Conservation (phyloP, 768 basidiomycete genomes). For the Boletus rubropictus region DNA sequence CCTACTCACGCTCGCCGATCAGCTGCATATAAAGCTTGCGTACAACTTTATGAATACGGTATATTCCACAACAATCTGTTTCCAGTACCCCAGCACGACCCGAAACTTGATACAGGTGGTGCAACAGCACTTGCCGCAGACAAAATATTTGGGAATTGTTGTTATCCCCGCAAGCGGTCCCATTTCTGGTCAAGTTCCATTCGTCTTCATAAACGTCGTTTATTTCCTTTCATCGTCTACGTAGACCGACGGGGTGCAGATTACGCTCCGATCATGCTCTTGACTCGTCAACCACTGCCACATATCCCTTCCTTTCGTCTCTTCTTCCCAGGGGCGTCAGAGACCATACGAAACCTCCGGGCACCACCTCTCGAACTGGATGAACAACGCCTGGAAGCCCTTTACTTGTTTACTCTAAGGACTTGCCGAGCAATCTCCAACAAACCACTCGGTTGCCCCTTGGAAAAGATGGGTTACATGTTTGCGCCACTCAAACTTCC, state of each 20-base stretch:
- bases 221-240: slow-evolving; percentile 39
- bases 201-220: slow-evolving; percentile 17
- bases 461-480: slow-evolving; percentile 57
- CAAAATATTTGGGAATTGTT: slow-evolving; percentile 40
- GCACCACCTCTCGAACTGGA: slow-evolving; percentile 48
- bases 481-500: slow-evolving; percentile 52
- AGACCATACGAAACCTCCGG: slow-evolving; percentile 39
- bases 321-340: slow-evolving; percentile 48
- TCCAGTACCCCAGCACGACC: slow-evolving; percentile 8
- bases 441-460: slow-evolving; percentile 55
- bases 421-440: slow-evolving; percentile 59
- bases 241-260: slow-evolving; percentile 25
- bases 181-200: slow-evolving; percentile 57
- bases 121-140: slow-evolving; percentile 16
- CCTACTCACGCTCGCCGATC: slow-evolving; percentile 51
- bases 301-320: slow-evolving; percentile 49
- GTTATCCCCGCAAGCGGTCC: slow-evolving; percentile 56
- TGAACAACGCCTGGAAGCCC: slow-evolving; percentile 38
- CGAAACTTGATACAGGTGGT: background rate
- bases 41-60: slow-evolving; percentile 43
- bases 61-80: slow-evolving; percentile 49
- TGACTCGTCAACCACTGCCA: slow-evolving; percentile 67
- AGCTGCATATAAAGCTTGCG: slow-evolving; percentile 55
- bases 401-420: slow-evolving; percentile 61
- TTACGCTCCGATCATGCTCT: slow-evolving; percentile 57